Conservation (phyloP, 1,139 yeast genomes). For the Geotrichum europaeum region DNA sequence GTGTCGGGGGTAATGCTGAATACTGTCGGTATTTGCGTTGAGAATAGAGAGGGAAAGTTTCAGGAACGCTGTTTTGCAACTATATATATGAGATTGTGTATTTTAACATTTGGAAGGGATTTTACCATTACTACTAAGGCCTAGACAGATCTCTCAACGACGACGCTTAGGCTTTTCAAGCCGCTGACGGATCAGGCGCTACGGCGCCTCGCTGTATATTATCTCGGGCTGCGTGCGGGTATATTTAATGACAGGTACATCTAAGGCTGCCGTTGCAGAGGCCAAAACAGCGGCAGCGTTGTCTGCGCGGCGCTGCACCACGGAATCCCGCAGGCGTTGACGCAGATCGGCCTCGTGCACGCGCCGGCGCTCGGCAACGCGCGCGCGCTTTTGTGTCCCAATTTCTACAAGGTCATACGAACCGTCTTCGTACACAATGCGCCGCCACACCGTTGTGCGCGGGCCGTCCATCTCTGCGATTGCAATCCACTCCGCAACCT, state of each 20-base stretch:
- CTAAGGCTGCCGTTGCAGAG: background rate
- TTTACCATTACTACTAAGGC: background rate
- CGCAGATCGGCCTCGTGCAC: background rate
- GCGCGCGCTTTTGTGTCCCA: background rate
- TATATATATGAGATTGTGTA: background rate
- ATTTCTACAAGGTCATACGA: background rate
- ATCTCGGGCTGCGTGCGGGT: background rate
- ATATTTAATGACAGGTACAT: background rate
- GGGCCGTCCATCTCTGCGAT: conserved; percentile 9
- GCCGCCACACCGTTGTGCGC: conserved; percentile 11
- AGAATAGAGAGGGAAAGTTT: background rate
- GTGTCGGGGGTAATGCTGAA: conserved; percentile 5
- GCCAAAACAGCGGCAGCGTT: background rate
- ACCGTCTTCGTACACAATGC: background rate
- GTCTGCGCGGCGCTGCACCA: background rate
- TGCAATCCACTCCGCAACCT: conserved; percentile 13
- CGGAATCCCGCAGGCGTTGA: background rate
- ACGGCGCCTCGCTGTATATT: background rate
- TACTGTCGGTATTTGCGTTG: background rate
- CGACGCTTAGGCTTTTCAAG: background rate
- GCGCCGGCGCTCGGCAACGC: background rate
- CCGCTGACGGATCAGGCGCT: background rate
- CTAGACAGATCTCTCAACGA: background rate
- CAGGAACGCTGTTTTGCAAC: background rate
- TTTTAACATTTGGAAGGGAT: background rate